Evolutionary conservation across 352 stramenopile genomes (phyloP), one percentile per base, ranked within the genome.

Genomic region (Phytophthora quininea): DNA sequence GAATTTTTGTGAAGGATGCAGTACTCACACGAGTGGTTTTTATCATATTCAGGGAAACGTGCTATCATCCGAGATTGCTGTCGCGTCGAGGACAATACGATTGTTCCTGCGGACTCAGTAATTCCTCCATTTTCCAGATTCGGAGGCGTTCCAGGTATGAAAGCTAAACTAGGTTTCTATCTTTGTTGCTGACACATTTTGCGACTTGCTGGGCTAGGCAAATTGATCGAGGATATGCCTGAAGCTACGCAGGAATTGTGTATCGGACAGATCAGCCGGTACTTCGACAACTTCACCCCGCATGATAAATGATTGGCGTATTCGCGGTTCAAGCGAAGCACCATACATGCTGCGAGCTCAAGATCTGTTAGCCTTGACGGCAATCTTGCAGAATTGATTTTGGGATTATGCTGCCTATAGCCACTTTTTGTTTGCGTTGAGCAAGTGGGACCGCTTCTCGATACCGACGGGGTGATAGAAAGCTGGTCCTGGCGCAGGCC

Each of bases 21-120:
- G 9, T 15, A 31, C 47, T 43, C 0, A 61, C 1, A 10, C 1
- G 14, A 6, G 11, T 24, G 24, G 3, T 29, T n/a, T 40, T 46
- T 30, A 14, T 30, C 73, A 4, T 43, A 15, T 7, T 37, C 40
- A 95, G 86, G 84, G 85, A 95, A 95, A 64, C 85, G 85, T 19
- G 77, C 77, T 14, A 93, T 95, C 54, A 92, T 95, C 67, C 85
- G 85, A 57, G 87, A 95, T 64, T 95, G 87, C 73, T 95, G 87
- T 46, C 80, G 74, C 59, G 92, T 95, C 49, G 87, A 92, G 67
- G 85, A 93, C 63, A 89, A 93, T 60, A 91, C 83, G 10, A 70
- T 95, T 32, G 76, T 95, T 24, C 82, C 87, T n/a, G 67, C 83
- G 31, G 87, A 95, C 54, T 71, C 86, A 1, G 83, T 93, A 45